phyloP scores from a whole-genome alignment of 2,329 filamentous ascomycete species.

The Parastagonospora avenae region DNA sequence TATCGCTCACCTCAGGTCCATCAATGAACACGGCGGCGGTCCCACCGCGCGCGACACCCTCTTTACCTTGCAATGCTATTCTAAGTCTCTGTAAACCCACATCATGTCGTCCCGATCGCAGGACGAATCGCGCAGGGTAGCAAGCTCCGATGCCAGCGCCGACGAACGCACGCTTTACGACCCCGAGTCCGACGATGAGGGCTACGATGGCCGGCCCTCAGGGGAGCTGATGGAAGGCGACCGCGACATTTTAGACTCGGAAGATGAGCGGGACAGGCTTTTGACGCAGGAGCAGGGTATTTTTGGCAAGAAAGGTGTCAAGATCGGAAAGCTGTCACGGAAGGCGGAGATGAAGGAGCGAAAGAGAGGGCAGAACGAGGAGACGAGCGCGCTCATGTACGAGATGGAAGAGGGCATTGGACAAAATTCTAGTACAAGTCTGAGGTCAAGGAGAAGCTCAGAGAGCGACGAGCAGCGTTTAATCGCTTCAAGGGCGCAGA shows the following conservation, averaged over 20 bases:
- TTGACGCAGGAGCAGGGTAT: constrained; percentile 41
- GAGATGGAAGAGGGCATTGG: constrained; percentile 85
- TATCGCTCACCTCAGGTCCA: constrained; percentile 13
- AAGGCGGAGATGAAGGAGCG: constrained; percentile 33
- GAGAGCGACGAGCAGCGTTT: constrained; percentile 58
- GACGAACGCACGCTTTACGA: constrained; percentile 42
- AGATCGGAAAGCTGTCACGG: constrained; percentile 35
- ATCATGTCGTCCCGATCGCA: constrained; percentile 29
- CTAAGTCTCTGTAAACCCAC: neutral
- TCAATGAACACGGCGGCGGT: constrained; percentile 2
- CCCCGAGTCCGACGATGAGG: constrained; percentile 37
- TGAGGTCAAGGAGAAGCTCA: constrained; percentile 44
- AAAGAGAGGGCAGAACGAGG: constrained; percentile 59
- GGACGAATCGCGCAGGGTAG: constrained; percentile 14
- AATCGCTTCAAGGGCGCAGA: constrained; percentile 56
- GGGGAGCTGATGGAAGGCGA: constrained; percentile 44
- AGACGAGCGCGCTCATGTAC: constrained; percentile 80
- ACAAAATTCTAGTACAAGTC: constrained; percentile 56
- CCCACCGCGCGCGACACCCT: constrained; percentile 9
- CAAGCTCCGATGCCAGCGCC: constrained; percentile 30
- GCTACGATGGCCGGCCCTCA: constrained; percentile 40
- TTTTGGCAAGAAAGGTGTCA: constrained; percentile 34
- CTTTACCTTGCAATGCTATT: constrained; percentile 18
- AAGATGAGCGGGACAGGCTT: constrained; percentile 54
- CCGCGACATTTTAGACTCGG: constrained; percentile 50